phyloP scores from a whole-genome alignment of 2,329 filamentous ascomycete genomes.

The Apiospora phragmitis region DNA sequence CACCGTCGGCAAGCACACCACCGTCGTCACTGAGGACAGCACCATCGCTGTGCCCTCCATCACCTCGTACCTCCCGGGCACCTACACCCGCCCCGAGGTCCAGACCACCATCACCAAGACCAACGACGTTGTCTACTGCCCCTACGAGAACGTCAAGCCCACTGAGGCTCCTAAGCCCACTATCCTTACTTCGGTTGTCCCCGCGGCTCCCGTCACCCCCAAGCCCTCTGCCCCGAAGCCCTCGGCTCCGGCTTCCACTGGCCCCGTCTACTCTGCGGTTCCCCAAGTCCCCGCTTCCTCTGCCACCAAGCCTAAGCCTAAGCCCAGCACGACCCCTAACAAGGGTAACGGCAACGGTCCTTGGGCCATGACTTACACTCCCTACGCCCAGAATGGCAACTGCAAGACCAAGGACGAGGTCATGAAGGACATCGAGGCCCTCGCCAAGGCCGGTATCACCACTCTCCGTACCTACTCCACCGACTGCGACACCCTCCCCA shows the following conservation, averaged over 20 bases:
- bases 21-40: constrained; percentile 54
- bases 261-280: constrained; percentile 23
- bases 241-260: not conserved
- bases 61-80: constrained; percentile 66
- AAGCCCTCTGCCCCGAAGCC: constrained; percentile 13
- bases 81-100: constrained; percentile 69
- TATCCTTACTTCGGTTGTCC: constrained; percentile 22
- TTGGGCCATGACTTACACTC: constrained; percentile 80
- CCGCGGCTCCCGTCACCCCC: constrained; percentile 27
- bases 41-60: constrained; percentile 66
- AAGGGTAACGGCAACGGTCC: constrained; percentile 44
- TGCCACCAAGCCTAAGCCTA: constrained; percentile 14
- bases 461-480: constrained; percentile 85
- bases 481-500: constrained; percentile 80
- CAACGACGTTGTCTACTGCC: constrained; percentile 69
- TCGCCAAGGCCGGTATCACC: constrained; percentile 67
- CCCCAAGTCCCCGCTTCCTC: constrained; percentile 22
- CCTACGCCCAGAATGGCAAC: constrained; percentile 59
- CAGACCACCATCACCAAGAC: constrained; percentile 70
- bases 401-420: constrained; percentile 68
- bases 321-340: constrained; percentile 32
- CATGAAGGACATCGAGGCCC: constrained; percentile 57
- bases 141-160: constrained; percentile 47
- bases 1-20: constrained; percentile 70
- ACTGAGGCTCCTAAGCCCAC: constrained; percentile 27